Percentiles rank a stretch among this genome's conserved stretches.
These are phyloP conservation scores for Blastobotrys aristatus DNA, from an alignment of 1,139 yeast genomes.

Conservation along the genomic window DNA sequence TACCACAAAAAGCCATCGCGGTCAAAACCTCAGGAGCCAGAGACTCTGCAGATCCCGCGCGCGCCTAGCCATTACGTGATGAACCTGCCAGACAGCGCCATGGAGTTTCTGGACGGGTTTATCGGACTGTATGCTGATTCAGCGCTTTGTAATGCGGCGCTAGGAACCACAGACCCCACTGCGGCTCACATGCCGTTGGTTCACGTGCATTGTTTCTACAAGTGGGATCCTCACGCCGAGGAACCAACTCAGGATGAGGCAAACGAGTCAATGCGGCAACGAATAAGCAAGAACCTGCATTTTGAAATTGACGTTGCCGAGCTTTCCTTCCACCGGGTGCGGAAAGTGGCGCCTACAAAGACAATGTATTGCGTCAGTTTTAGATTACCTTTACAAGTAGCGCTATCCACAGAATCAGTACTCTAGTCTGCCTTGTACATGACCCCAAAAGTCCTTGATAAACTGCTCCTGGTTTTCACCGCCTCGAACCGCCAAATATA, in stretches of 20 bases:
- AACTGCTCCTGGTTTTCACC: constrained; percentile 44
- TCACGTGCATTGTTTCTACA: constrained; percentile 91
- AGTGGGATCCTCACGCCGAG: constrained; percentile 65
- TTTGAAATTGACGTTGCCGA: constrained; percentile 42
- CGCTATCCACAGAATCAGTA: constrained; percentile 30
- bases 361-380: constrained; percentile 92
- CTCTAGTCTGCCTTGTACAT: constrained; percentile 41
- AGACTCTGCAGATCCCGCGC: constrained; percentile 45
- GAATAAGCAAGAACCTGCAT: constrained; percentile 52
- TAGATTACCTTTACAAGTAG: constrained; percentile 70
- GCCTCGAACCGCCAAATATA: constrained; percentile 53
- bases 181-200: constrained; percentile 53
- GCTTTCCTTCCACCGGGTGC: constrained; percentile 69
- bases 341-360: constrained; percentile 94
- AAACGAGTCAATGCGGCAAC: constrained; percentile 54
- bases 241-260: constrained; percentile 65
- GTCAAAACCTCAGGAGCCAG: constrained; percentile 23
- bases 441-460: constrained; percentile 46
- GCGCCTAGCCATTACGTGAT: constrained; percentile 73
- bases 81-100: constrained; percentile 93
- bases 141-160: constrained; percentile 34
- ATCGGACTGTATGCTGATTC: constrained; percentile 56
- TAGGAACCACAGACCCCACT: constrained; percentile 20
- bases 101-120: constrained; percentile 75
- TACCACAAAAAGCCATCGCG: constrained; percentile 22